A percentile compares a stretch with the other conserved stretches of the same genome.
Evolutionary conservation across 2,329 filamentous ascomycete species (phyloP).

Genomic region (Dothideomycetes sp.): DNA sequence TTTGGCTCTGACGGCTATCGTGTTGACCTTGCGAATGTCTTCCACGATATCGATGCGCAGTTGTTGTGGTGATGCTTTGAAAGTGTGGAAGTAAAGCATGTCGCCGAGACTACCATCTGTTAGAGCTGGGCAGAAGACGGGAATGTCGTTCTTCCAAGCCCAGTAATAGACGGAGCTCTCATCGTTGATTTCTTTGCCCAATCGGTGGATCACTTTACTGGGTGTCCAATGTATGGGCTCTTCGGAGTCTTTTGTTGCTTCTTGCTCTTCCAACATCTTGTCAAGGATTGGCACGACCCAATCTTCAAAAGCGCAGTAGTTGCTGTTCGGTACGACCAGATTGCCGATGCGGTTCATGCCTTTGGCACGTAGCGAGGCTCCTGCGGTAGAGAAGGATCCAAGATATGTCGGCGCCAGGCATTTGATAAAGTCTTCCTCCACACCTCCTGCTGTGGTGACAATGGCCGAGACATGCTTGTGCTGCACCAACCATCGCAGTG

Average conservation of each 20-base stretch:
- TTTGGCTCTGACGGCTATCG: constrained; percentile 77
- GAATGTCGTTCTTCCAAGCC: constrained; percentile 94
- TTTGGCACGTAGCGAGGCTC: constrained; percentile 67
- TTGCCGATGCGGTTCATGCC: constrained; percentile 96
- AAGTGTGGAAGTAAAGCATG: constrained; percentile 98
- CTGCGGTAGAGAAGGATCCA: constrained; percentile 69
- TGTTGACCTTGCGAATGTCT: constrained; percentile 89
- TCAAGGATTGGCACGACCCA: constrained; percentile 96
- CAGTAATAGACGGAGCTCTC: constrained; percentile 91
- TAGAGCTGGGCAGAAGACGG: constrained; percentile 90
- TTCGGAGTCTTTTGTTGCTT: constrained; percentile 54
- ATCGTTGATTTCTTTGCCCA: constrained; percentile 91
- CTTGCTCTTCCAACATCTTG: constrained; percentile 86
- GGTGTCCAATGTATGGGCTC: constrained; percentile 84
- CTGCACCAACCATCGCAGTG: constrained; percentile 83
- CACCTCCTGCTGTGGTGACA: constrained; percentile 88
- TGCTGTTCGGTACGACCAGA: constrained; percentile 87
- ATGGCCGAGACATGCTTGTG: constrained; percentile 88
- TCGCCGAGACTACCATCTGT: constrained; percentile 93
- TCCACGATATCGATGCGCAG: constrained; percentile 85
- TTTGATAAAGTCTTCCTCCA: constrained; percentile 98
- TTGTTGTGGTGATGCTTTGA: constrained; percentile 73
- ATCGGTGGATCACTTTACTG: constrained; percentile 77
- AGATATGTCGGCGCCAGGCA: constrained; percentile 92
- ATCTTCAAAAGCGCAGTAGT: constrained; percentile 96